phyloP scores from a whole-genome alignment of 2,329 filamentous ascomycete genomes.

The Nakataea oryzae region DNA sequence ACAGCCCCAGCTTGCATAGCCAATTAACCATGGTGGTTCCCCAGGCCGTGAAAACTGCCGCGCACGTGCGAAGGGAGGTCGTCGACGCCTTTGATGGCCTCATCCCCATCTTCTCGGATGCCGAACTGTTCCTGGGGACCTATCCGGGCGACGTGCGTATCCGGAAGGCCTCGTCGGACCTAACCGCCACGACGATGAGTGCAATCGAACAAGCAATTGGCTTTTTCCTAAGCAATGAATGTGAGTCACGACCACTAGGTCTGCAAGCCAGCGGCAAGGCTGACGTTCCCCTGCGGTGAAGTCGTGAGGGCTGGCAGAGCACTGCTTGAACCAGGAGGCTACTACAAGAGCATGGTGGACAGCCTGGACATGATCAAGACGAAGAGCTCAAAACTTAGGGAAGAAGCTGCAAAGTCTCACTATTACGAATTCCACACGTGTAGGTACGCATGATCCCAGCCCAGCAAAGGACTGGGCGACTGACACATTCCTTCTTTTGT shows the following conservation, averaged over 20 bases:
- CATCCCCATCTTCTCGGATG: neutral
- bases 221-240: conserved; percentile 4
- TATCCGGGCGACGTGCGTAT: neutral
- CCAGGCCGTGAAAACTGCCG: neutral
- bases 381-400: conserved; percentile 4
- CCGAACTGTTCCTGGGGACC: neutral
- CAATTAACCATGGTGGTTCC: neutral
- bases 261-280: neutral
- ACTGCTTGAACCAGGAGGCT: neutral
- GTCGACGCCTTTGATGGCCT: neutral
- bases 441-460: neutral
- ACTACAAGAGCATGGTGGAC: conserved; percentile 3
- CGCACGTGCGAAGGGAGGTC: neutral
- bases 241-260: neutral
- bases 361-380: conserved; percentile 2
- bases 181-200: neutral
- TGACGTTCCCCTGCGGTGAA: neutral
- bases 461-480: neutral
- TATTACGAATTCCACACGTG: neutral
- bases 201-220: neutral
- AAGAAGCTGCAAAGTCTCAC: conserved; percentile 5
- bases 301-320: neutral
- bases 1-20: neutral
- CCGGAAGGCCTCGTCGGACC: neutral
- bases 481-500: neutral